Base-by-base conservation (phyloP, 495 filamentous ascomycete genomes). In the Sporormia fimetaria region DNA sequence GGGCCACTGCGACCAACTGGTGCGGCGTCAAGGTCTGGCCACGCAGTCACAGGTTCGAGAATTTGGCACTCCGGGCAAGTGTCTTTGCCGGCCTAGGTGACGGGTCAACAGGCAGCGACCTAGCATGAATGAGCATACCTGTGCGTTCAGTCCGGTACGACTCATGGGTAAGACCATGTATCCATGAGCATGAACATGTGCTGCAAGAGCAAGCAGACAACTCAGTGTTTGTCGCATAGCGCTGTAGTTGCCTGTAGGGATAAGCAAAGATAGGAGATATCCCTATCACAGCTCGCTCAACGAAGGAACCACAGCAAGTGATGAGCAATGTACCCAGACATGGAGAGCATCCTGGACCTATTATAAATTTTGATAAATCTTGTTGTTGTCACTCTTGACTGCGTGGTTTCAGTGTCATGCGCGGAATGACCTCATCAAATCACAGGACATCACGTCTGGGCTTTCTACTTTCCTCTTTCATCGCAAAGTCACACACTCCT, bases 21-120 rank as follows among this genome's bases (percentile, higher is more conserved):
- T 0, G 71, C 65, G 10, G 35, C 51, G 21, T 66, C 60, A 4
- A 73, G 52, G 40, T 68, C 59, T 0, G 71, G 71, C 70, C 70
- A 74, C 0, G 68, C 54, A 4, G 47, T 38, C 7, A 74, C 71
- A 6, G 71, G 69, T 40, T 74, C 71, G 12, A 74, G 66, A 38
- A 74, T 74, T 12, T 69, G 59, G 50, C 69, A 74, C 57, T 72
- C 71, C 0, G 69, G 69, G 51, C 69, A 73, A 2, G 69, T 65
- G 42, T 72, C 69, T 3, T 63, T 54, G 3, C 67, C 68, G 27
- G 66, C 51, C 69, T 74, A 41, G n/a, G 17, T 31, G 15, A 22
- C n/a, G 6, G 16, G 4, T 36, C 22, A 9, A 6, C 10, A 5
- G 14, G 21, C 26, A 14, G 7, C 10, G 7, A 18, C 20, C 11